Conservation (phyloP, 352 stramenopile species). For the Globisporangium lucens region DNA sequence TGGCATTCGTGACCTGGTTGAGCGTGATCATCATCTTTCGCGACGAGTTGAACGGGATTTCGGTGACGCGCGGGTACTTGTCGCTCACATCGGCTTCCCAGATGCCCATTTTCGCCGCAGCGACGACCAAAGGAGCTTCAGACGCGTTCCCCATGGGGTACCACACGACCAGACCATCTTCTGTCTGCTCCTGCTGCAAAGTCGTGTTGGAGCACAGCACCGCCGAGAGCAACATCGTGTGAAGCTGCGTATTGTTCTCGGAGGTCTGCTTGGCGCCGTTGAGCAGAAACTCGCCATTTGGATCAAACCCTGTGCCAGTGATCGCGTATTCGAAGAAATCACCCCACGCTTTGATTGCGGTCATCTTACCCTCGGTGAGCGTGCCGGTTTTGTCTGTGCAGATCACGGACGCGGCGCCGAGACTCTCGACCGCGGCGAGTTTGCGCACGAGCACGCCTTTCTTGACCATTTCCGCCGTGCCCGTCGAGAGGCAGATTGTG, state of each 20-base stretch:
- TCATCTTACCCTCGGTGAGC: conserved; percentile 75
- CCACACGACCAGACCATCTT: conserved; percentile 21
- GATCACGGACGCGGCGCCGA: conserved; percentile 81
- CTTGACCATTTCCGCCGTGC: conserved; percentile 35
- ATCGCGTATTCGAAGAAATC: conserved; percentile 35
- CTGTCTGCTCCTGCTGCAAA: conserved; percentile 24
- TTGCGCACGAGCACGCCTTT: conserved; percentile 57
- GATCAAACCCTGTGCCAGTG: conserved; percentile 33
- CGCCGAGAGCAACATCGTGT: conserved; percentile 27
- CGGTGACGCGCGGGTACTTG: conserved; percentile 54
- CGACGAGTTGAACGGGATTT: conserved; percentile 91
- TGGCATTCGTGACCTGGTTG: conserved; percentile 13
- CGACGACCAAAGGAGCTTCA: conserved; percentile 40
- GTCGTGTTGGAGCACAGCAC: conserved; percentile 51
- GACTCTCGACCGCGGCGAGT: conserved; percentile 47
- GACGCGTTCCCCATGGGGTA: conserved; percentile 34
- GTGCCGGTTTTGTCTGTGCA: conserved; percentile 92
- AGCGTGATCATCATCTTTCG: conserved; percentile 87
- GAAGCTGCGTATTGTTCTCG: conserved; percentile 26
- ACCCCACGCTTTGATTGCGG: conserved; percentile 38
- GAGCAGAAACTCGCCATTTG: conserved; percentile 23
- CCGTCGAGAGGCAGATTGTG: conserved; percentile 39
- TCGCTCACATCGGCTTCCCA: conserved; percentile 22
- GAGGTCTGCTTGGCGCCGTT: conserved; percentile 22
- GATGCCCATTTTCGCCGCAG: conserved; percentile 39